phyloP scores from a whole-genome alignment of 495 filamentous ascomycete genomes.

The Lindgomyces ingoldianus region DNA sequence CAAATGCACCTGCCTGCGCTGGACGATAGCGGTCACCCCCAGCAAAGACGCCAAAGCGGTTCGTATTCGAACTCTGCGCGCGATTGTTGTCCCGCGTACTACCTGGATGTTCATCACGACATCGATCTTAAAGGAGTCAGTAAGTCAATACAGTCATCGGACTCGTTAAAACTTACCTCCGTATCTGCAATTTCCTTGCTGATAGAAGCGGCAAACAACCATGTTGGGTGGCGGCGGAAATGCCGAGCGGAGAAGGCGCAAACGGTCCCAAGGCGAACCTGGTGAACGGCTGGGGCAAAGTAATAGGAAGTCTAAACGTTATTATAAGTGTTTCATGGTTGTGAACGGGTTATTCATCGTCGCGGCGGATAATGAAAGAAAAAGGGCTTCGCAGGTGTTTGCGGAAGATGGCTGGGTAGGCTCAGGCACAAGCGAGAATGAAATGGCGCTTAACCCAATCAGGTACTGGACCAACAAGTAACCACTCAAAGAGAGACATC shows the following conservation, averaged over 20 bases:
- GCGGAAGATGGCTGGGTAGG: background rate
- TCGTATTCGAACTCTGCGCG: constrained; percentile 40
- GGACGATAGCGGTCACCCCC: constrained; percentile 40
- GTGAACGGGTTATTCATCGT: no score
- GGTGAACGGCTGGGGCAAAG: background rate
- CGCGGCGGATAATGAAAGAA: background rate
- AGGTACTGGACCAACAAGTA: no score
- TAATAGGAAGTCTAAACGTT: background rate
- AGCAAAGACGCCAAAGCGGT: constrained; percentile 43
- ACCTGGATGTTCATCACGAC: constrained; percentile 59
- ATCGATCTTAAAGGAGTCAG: constrained; percentile 48
- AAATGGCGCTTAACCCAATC: background rate
- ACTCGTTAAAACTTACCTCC: constrained; percentile 54
- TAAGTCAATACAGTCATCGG: background rate
- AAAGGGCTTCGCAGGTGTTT: background rate
- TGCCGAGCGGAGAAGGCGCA: background rate
- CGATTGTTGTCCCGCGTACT: constrained; percentile 46
- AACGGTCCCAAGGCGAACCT: background rate
- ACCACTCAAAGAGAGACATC: background rate
- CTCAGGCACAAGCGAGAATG: background rate
- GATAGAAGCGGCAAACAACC: constrained; percentile 68
- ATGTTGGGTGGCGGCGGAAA: no score
- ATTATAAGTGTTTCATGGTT: no score
- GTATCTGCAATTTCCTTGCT: constrained; percentile 70
- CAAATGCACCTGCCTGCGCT: constrained; percentile 15